These are phyloP conservation scores for Fusarium sp. DNA, from an alignment of 2,329 filamentous ascomycete genomes.

Conservation along the genomic window DNA sequence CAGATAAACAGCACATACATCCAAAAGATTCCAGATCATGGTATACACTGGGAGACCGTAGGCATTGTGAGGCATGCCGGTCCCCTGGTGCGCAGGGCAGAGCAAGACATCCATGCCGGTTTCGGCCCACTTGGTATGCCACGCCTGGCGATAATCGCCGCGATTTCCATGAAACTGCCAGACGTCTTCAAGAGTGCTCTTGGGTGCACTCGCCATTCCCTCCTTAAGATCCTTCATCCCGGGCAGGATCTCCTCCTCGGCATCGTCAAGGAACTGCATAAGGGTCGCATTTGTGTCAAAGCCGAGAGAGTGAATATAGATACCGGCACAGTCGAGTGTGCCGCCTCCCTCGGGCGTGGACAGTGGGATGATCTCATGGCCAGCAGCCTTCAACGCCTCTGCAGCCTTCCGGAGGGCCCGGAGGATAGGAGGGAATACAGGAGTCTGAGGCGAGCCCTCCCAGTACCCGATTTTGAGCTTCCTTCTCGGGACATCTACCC, in stretches of 20 bases:
- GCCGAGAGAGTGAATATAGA: neutral
- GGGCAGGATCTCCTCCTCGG: neutral
- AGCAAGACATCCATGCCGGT: neutral
- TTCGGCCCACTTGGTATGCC: neutral
- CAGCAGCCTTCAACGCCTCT: neutral
- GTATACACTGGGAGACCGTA: neutral
- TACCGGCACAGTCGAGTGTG: neutral
- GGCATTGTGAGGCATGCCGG: neutral
- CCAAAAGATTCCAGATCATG: neutral
- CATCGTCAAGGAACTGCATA: neutral
- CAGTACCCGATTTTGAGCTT: neutral
- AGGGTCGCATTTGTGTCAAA: neutral
- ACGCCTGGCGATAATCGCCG: neutral
- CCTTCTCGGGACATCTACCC: neutral
- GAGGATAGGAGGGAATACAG: neutral
- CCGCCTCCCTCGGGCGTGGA: neutral
- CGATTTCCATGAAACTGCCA: neutral
- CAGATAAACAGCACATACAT: neutral
- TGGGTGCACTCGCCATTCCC: neutral
- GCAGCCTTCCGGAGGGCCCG: neutral
- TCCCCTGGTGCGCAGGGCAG: neutral
- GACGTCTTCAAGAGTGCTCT: neutral
- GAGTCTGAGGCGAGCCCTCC: neutral
- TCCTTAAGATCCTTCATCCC: neutral
- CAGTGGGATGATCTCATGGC: neutral